A percentile compares a stretch with the other conserved stretches of the same genome.
These are phyloP conservation scores for Coffea humblotiana DNA, from an alignment of 305 asterid species.

Conservation along the genomic window DNA sequence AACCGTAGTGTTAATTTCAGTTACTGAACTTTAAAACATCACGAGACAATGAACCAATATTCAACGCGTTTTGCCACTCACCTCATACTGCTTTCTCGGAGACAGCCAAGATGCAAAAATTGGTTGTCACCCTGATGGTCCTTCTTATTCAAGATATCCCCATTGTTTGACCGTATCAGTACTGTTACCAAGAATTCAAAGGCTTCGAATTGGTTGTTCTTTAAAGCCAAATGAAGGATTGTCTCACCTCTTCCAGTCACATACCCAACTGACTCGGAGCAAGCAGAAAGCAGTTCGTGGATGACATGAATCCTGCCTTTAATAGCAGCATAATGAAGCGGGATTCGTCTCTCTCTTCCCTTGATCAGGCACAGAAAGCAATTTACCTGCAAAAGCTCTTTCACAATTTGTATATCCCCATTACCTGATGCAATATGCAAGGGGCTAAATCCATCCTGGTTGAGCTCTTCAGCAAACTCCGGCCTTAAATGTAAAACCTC, in stretches of 20 bases:
- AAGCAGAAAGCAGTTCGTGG: constrained; percentile 30
- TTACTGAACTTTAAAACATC: not conserved
- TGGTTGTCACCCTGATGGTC: constrained; percentile 39
- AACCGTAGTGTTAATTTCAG: not conserved
- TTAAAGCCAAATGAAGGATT: constrained; percentile 46
- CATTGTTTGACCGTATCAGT: constrained; percentile 15
- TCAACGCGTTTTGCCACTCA: constrained; percentile 2
- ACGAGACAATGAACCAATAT: not conserved
- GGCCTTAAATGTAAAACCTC: constrained; percentile 27
- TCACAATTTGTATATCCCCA: constrained; percentile 44
- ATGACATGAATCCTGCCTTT: constrained; percentile 44
- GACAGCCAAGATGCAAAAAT: constrained; percentile 54
- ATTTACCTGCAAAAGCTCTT: constrained; percentile 42
- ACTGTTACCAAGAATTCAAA: constrained; percentile 32
- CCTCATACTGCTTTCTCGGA: constrained; percentile 54
- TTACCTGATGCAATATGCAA: constrained; percentile 52
- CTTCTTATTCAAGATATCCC: constrained; percentile 27
- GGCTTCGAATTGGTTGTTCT: constrained; percentile 39
- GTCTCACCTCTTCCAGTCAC: constrained; percentile 47
- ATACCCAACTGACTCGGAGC: constrained; percentile 32
- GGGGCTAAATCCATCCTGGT: constrained; percentile 50
- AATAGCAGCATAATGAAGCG: constrained; percentile 53
- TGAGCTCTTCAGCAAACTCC: constrained; percentile 34
- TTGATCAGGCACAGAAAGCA: constrained; percentile 36
- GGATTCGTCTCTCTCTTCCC: constrained; percentile 48